These are phyloP conservation scores for Apiotrichum laibachii DNA, from an alignment of 1,284 basidiomycete genomes.

Conservation along the genomic window DNA sequence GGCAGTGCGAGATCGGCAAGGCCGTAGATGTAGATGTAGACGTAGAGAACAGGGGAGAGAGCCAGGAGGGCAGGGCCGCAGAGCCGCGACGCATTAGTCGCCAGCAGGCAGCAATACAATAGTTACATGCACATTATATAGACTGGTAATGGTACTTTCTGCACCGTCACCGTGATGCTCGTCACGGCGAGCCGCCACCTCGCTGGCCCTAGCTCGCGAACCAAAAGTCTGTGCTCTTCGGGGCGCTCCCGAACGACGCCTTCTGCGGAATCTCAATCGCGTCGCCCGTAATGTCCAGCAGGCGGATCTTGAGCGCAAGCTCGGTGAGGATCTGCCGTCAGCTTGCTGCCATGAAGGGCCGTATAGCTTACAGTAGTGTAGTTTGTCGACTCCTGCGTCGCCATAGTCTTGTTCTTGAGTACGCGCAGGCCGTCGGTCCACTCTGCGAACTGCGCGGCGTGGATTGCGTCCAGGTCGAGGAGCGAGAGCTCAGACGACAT, in stretches of 20 bases:
- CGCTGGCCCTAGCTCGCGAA: slow-evolving; percentile 64
- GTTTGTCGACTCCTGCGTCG: slow-evolving; percentile 77
- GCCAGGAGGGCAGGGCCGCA: slow-evolving; percentile 12
- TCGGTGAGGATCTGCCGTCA: slow-evolving; percentile 64
- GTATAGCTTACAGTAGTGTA: slow-evolving; percentile 54
- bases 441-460: slow-evolving; percentile 82
- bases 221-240: slow-evolving; percentile 77
- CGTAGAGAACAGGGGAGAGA: too few relatives aligned
- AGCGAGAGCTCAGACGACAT: slow-evolving; percentile 65
- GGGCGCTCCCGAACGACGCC: slow-evolving; percentile 59
- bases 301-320: slow-evolving; percentile 88
- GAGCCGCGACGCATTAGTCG: too few relatives aligned
- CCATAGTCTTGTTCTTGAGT: slow-evolving; percentile 65
- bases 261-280: slow-evolving; percentile 77
- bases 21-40: not conserved
- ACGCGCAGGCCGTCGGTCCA: slow-evolving; percentile 96
- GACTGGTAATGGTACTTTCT: not conserved
- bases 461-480: slow-evolving; percentile 81
- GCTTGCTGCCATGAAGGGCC: not conserved
- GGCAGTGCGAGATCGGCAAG: slow-evolving; percentile 7
- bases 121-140: slow-evolving; percentile 9
- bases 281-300: slow-evolving; percentile 86
- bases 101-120: not conserved
- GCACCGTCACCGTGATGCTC: not conserved
- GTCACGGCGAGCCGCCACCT: too few relatives aligned